Base-by-base conservation (phyloP, 768 basidiomycete genomes). In the Suillus lakei region DNA sequence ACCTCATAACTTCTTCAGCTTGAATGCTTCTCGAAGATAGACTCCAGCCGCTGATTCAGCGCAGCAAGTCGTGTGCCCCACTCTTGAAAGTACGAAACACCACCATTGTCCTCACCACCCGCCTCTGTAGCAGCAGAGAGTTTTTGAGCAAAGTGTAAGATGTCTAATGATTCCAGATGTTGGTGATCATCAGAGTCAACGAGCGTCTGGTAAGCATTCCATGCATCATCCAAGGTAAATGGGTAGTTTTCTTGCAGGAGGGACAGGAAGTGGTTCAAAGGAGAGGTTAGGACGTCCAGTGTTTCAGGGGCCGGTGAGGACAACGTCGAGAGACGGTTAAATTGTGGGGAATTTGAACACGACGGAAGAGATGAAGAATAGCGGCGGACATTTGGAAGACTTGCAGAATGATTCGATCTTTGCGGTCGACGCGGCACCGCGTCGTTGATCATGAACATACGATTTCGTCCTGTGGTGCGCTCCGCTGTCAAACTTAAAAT, bases 61-160 rank as follows among this genome's bases (percentile, higher is more conserved):
- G 70, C 67, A n/a, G 69, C 70, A n/a, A 85, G 69, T 26, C 80
- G 78, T 15, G 67, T 64, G 6, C 79, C 82, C 81, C 82, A 83
- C 13, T 56, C 65, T 26, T 72, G 70, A 61, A 81, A 62, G 21
- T 65, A 60, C 46, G 72, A 62, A 43, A 70, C 56, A 67, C 72
- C 68, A 5, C 69, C 63, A 30, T 51, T 62, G 43, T 67, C 21
- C 62, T 72, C 65, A 34, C 66, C 59, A 12, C 10, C n/a, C 23
- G 69, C 67, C 23, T 71, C 64, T 30, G 68, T 68, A 16, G 70
- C 51, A 8, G 53, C 59, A 9, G 70, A 48, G 26, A 78, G 56
- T 41, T 62, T 67, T 50, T 75, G 77, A 2, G 74, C 73, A 44
- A 78, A 75, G 16, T 48, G 62, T 60, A 71, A 68, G 32, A 74